Percentiles rank a stretch among this genome's conserved stretches.
Evolutionary conservation across 192 early-diverging fungal genomes (phyloP).

Genomic region (Mycoemilia scoparia): DNA sequence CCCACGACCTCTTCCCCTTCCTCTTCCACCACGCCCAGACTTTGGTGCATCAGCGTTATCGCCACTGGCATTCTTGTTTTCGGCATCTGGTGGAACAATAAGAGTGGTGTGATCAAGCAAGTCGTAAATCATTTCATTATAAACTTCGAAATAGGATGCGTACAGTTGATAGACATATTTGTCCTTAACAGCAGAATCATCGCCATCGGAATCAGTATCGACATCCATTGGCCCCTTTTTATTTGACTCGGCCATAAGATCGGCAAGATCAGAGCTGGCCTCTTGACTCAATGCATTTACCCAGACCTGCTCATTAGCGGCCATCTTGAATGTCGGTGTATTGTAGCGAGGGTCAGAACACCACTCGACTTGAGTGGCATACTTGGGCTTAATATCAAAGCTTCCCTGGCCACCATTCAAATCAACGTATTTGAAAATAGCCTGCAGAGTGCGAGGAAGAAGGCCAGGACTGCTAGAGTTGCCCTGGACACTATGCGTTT

Average conservation of each 20-base stretch:
- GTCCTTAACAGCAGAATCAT: constrained; percentile 3
- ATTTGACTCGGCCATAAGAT: constrained; percentile 7
- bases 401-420: constrained; percentile 13
- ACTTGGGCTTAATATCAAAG: constrained; percentile 11
- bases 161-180: constrained; percentile 65
- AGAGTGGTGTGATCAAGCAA: constrained; percentile 39
- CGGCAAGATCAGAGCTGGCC: constrained; percentile 1
- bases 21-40: background rate
- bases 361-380: constrained; percentile 22
- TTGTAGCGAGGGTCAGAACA: constrained; percentile 19
- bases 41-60: constrained; percentile 2
- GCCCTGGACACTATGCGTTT: constrained; percentile 48
- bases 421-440: constrained; percentile 35
- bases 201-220: background rate
- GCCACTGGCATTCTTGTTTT: too few relatives aligned
- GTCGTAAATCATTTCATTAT: constrained; percentile 75
- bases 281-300: constrained; percentile 4
- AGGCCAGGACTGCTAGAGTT: constrained; percentile 27
- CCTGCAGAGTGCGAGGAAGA: constrained; percentile 36
- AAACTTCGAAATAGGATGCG: constrained; percentile 81
- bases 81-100: too few relatives aligned
- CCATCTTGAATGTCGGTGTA: constrained; percentile 10
- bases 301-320: constrained; percentile 26
- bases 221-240: constrained; percentile 2
- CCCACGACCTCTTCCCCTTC: background rate